Evolutionary conservation across 352 stramenopile species (phyloP).

Genomic region (Phytophthora pinifolia): DNA sequence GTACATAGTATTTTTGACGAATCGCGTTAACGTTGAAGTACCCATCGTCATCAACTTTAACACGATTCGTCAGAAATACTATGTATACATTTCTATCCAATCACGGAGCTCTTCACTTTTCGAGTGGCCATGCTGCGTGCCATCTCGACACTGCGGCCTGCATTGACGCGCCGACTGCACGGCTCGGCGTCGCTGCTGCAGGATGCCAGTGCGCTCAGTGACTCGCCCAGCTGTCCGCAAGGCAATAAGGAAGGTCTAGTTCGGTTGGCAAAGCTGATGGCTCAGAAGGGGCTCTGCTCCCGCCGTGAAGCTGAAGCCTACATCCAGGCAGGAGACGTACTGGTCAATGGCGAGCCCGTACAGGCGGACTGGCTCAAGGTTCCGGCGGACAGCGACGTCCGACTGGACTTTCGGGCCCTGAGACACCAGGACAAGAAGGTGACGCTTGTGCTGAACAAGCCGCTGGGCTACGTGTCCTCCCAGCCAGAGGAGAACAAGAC

Average conservation of each 20-base stretch:
- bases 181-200: constrained; percentile 23
- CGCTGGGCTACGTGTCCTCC: constrained; percentile 78
- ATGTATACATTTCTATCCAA: constrained; percentile 11
- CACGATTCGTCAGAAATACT: constrained; percentile 5
- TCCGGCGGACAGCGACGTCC: constrained; percentile 51
- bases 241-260: constrained; percentile 34
- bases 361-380: constrained; percentile 78
- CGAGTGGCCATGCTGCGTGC: constrained; percentile 26
- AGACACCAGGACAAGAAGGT: constrained; percentile 77
- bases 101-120: constrained; percentile 13
- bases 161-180: constrained; percentile 23
- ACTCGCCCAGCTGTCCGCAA: constrained; percentile 5
- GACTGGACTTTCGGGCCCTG: constrained; percentile 63
- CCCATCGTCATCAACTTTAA: too few relatives aligned
- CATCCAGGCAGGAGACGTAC: constrained; percentile 71
- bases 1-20: too few relatives aligned
- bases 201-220: not conserved
- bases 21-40: too few relatives aligned
- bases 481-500: constrained; percentile 69
- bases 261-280: constrained; percentile 82
- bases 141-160: constrained; percentile 21
- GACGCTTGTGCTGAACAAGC: constrained; percentile 84
- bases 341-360: constrained; percentile 71
- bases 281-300: constrained; percentile 73
- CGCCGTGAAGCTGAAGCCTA: constrained; percentile 80